Evolutionary conservation across 768 basidiomycete genomes (phyloP).

Genomic region (Xerocomellus intermedius): DNA sequence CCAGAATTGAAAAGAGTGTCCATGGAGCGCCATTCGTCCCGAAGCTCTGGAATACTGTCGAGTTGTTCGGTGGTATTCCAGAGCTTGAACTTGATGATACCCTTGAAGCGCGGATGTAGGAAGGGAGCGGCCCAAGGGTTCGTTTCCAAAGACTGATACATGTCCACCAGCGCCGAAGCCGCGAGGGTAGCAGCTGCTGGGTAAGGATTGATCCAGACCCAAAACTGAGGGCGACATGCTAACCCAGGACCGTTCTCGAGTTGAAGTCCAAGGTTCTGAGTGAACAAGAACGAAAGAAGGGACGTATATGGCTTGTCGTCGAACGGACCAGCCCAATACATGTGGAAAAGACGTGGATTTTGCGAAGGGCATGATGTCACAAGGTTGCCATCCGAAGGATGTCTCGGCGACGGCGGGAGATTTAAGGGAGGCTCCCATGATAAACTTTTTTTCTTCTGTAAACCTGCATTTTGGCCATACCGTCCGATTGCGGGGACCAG

Average conservation of each 20-base stretch:
- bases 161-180: constrained; percentile 71
- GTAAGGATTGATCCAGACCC: constrained; percentile 96
- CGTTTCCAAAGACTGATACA: constrained; percentile 72
- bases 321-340: constrained; percentile 97
- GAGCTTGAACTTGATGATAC: constrained; percentile 86
- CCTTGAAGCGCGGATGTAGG: constrained; percentile 83
- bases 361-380: constrained; percentile 63
- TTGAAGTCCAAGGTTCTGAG: constrained; percentile 86
- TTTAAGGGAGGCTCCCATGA: constrained; percentile 56
- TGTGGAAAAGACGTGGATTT: constrained; percentile 84
- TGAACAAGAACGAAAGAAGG: constrained; percentile 87
- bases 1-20: constrained; percentile 85
- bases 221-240: constrained; percentile 83
- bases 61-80: constrained; percentile 98
- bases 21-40: constrained; percentile 81
- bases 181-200: constrained; percentile 84
- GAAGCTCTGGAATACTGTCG: constrained; percentile 81
- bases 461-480: constrained; percentile 52
- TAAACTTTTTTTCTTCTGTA: constrained; percentile 54
- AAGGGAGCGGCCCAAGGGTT: constrained; percentile 94
- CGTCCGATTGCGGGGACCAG: constrained; percentile 26
- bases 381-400: constrained; percentile 41
- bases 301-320: constrained; percentile 97
- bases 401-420: constrained; percentile 46
- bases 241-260: constrained; percentile 38